phyloP scores from a whole-genome alignment of 306 rosid genomes.

The Sindora glabra region DNA sequence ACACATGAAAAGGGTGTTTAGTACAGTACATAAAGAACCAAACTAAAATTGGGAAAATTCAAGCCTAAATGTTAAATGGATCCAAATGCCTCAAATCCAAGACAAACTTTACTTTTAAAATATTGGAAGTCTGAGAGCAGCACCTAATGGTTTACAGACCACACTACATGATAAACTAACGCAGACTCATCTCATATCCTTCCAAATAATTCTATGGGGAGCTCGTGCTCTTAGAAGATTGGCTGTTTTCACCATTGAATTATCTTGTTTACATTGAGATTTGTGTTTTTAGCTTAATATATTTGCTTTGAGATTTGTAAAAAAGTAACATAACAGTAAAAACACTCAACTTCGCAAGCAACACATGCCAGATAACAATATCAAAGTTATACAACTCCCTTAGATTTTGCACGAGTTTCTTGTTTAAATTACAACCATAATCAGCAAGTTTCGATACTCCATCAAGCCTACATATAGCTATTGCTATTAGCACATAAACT shows the following conservation, averaged over 20 bases:
- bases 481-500: neutral
- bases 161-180: neutral
- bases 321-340: too few species aligned
- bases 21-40: too few species aligned
- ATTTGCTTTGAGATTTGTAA: too few species aligned
- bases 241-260: too few species aligned
- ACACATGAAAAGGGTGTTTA: neutral
- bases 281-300: too few species aligned
- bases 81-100: neutral
- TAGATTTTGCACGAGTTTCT: neutral
- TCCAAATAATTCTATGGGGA: too few species aligned
- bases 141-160: neutral
- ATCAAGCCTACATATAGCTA: neutral
- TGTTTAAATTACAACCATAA: neutral
- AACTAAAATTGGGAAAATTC: too few species aligned
- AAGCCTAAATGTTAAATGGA: neutral
- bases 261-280: too few species aligned
- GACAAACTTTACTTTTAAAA: neutral
- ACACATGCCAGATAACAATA: neutral
- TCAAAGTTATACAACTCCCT: neutral
- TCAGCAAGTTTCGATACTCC: neutral
- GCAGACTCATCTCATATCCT: neutral
- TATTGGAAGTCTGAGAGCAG: neutral
- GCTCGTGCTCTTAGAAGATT: too few species aligned
- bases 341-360: too few species aligned